These are phyloP conservation scores for Fusarium caatingaense DNA, from an alignment of 2,329 filamentous ascomycete genomes.

Conservation along the genomic window DNA sequence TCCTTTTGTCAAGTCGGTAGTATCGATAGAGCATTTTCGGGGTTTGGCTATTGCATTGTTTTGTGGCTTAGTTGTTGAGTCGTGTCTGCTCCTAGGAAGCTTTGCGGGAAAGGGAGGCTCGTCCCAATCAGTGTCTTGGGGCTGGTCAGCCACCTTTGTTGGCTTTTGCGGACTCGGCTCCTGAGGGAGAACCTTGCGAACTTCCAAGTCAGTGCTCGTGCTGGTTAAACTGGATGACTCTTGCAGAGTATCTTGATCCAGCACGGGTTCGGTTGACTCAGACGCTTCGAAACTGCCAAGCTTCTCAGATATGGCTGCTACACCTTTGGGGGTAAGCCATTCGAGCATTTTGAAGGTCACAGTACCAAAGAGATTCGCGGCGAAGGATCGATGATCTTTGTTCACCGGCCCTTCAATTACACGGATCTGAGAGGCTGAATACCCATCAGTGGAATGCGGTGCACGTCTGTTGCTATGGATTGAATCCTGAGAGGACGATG, in stretches of 20 bases:
- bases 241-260: slow-evolving; percentile 1
- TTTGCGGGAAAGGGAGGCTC: slow-evolving; percentile 13
- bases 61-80: slow-evolving; percentile 21
- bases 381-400: slow-evolving; percentile 70
- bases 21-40: slow-evolving; percentile 49
- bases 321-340: slow-evolving; percentile 72
- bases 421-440: slow-evolving; percentile 46
- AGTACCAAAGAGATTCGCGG: slow-evolving; percentile 72
- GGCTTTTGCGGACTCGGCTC: not conserved
- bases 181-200: not conserved
- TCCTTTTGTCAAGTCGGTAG: slow-evolving; percentile 41
- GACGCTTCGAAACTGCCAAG: slow-evolving; percentile 31
- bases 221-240: not conserved
- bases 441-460: not conserved
- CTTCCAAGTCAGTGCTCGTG: not conserved
- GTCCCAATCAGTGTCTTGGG: not conserved
- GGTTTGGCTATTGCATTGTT: slow-evolving; percentile 44
- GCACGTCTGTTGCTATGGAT: not conserved
- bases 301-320: slow-evolving; percentile 61
- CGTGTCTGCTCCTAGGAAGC: slow-evolving; percentile 18
- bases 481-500: slow-evolving; percentile 13
- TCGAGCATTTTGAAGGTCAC: slow-evolving; percentile 77
- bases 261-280: not conserved
- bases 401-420: slow-evolving; percentile 60
- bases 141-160: not conserved